These are phyloP conservation scores for Pyrus pyrifolia DNA, from an alignment of 306 rosid genomes.

Conservation along the genomic window DNA sequence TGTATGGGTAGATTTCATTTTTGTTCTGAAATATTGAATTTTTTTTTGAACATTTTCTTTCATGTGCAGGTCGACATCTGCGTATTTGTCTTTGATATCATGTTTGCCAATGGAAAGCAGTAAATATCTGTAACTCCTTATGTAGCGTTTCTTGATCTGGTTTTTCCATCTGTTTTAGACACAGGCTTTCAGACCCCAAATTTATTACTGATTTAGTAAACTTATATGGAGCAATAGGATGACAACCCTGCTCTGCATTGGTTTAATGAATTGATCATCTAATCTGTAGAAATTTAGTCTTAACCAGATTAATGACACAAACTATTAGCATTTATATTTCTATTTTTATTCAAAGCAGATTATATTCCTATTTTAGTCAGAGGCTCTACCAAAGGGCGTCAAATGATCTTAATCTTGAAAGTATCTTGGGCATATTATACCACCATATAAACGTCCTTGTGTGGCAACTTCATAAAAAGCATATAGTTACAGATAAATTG, in stretches of 20 bases:
- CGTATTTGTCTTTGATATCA: constrained; percentile 76
- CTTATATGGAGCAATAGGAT: neutral
- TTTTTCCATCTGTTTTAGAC: neutral
- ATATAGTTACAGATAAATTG: neutral
- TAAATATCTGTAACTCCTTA: constrained; percentile 33
- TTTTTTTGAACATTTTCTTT: constrained; percentile 23
- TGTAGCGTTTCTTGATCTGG: neutral
- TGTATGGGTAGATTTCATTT: neutral
- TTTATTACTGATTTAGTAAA: neutral
- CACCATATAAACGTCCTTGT: neutral
- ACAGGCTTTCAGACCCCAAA: neutral
- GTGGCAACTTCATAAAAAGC: neutral
- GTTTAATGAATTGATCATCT: neutral
- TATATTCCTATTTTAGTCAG: neutral
- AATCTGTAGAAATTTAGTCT: neutral
- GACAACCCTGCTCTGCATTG: neutral
- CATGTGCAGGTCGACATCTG: constrained; percentile 76
- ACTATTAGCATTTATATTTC: neutral
- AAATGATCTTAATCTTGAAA: neutral
- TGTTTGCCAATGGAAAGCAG: constrained; percentile 81
- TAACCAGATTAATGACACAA: neutral
- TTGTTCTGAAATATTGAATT: constrained; percentile 16
- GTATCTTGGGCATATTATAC: neutral
- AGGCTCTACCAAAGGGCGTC: neutral
- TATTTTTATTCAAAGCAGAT: no score